Conservation (phyloP, 148 eudicot species). For the Camellia granthamiana region DNA sequence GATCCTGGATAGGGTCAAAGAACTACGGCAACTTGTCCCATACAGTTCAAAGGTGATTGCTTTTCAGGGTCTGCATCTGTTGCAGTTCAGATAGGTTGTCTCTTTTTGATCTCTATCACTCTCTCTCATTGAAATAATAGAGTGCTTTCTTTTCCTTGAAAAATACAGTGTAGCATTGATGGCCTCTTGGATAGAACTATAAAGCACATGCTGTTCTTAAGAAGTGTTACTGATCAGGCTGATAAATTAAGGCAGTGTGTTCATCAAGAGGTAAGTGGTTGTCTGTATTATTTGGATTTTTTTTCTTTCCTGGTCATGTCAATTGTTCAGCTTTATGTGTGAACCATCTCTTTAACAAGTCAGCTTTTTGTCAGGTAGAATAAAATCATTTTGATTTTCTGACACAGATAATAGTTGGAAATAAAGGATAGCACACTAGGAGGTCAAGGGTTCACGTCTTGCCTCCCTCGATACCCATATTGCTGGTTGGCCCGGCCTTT, state of each 20-base stretch:
- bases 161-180: slow-evolving; percentile 85
- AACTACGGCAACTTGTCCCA: slow-evolving; percentile 64
- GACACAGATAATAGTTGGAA: neutral
- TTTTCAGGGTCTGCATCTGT: neutral
- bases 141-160: slow-evolving; percentile 15
- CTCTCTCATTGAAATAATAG: neutral
- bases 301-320: neutral
- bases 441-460: neutral
- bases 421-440: neutral
- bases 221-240: slow-evolving; percentile 61
- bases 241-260: slow-evolving; percentile 48
- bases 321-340: neutral
- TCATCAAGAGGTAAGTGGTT: slow-evolving; percentile 41
- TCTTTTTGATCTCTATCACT: neutral
- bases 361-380: neutral
- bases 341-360: neutral
- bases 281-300: neutral
- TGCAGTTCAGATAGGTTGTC: neutral
- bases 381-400: neutral
- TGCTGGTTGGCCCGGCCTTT: too few species aligned
- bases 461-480: too few species aligned
- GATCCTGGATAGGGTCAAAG: slow-evolving; percentile 64
- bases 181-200: slow-evolving; percentile 72
- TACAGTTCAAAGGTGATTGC: slow-evolving; percentile 47
- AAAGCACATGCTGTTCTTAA: slow-evolving; percentile 74